A percentile compares a stretch with the other conserved stretches of the same genome.
Evolutionary conservation across 2,329 filamentous ascomycete genomes (phyloP).

Genomic region (Fusarium circinatum): DNA sequence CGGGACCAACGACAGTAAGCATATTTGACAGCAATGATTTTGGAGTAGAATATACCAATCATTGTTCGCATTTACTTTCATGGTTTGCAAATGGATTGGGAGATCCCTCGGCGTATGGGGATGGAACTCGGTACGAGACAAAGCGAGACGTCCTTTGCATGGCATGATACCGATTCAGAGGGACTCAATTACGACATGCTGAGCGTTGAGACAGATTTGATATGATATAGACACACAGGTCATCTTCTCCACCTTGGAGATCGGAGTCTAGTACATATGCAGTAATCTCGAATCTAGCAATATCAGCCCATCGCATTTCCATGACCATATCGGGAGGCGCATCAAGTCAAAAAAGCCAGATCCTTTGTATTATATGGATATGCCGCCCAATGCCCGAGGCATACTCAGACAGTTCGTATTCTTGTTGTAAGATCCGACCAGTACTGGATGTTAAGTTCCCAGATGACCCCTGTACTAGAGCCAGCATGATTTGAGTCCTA

Average conservation of each 20-base stretch:
- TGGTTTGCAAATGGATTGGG: accelerated
- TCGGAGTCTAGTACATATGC: slow-evolving; percentile 42
- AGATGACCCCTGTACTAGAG: too few relatives aligned
- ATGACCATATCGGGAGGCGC: neutral
- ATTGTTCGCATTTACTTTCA: accelerated
- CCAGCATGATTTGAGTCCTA: neutral
- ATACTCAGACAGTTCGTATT: slow-evolving; percentile 1
- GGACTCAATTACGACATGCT: neutral
- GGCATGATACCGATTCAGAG: neutral
- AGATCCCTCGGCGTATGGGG: too few relatives aligned
- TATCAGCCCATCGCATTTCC: slow-evolving; percentile 13
- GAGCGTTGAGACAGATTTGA: neutral
- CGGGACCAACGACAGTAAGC: neutral
- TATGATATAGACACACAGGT: neutral
- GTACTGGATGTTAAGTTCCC: neutral
- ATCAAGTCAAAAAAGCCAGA: too few relatives aligned
- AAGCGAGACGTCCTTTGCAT: neutral
- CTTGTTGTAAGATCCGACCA: neutral
- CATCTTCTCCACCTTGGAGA: neutral
- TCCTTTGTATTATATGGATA: neutral
- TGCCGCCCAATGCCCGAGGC: too few relatives aligned
- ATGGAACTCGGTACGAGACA: neutral
- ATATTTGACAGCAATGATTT: neutral
- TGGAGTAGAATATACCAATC: too few relatives aligned
- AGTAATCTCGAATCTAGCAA: slow-evolving; percentile 11